Evolutionary conservation across 257 asterid species (phyloP).

Genomic region (Rubia yunnanensis): DNA sequence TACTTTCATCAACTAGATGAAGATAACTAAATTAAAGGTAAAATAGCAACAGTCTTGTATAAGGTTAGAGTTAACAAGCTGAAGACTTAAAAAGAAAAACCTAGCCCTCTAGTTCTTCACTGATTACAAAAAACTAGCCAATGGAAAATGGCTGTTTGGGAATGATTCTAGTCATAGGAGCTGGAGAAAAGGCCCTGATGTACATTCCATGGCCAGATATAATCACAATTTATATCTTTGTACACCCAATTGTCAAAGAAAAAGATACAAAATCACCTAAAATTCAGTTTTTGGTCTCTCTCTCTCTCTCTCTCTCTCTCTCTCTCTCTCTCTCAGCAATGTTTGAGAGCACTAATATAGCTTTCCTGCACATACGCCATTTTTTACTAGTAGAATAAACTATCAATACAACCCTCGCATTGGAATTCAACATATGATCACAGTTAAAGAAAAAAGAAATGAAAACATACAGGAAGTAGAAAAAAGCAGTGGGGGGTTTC

Average conservation of each 20-base stretch:
- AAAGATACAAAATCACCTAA: not conserved
- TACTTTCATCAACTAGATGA: not conserved
- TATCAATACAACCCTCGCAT: too few relatives aligned
- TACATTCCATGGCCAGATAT: not conserved
- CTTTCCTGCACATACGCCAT: not conserved
- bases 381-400: not conserved
- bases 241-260: not conserved
- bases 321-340: not conserved
- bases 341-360: not conserved
- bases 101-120: not conserved
- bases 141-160: not conserved
- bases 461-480: constrained; percentile 59
- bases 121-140: not conserved
- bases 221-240: not conserved
- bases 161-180: not conserved
- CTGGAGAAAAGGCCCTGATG: not conserved
- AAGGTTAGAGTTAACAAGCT: not conserved
- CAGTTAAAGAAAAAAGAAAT: not conserved
- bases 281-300: not conserved
- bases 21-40: not conserved
- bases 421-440: not conserved
- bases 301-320: too few relatives aligned
- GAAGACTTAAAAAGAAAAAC: not conserved
- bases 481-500: constrained; percentile 97
- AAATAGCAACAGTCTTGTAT: not conserved